Base-by-base conservation (phyloP, 2,329 filamentous ascomycete species). In the Hymenoscyphus salicellus region DNA sequence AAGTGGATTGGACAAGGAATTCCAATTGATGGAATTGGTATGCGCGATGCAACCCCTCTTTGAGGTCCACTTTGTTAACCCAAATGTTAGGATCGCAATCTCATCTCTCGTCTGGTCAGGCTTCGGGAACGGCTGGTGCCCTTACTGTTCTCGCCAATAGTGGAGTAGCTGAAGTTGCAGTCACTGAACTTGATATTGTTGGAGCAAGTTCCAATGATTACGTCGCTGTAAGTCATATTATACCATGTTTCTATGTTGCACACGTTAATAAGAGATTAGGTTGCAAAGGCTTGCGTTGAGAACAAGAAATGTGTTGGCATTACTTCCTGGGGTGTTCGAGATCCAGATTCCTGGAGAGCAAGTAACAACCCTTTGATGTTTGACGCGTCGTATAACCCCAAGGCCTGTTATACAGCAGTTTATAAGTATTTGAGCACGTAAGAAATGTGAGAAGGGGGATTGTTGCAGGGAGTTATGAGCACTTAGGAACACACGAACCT, bases 161-260 rank as follows among this genome's bases (percentile, higher is more conserved):
- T 0, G 79, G 83, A 0, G 80, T 80, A 3, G 75, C 84, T 3
- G 84, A 88, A 67, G 81, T 86, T 7, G 83, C 84, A 7, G 80
- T 86, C 72, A 87, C 85, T 1, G 85, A 88, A 76, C 77, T 88
- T 23, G 86, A 88, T 72, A 84, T 88, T 80, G 65, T 71, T 73
- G 1, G 38, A 23, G 30, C 20, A 33, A 33, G 20, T 26, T 23
- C 46, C 3, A 58, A 55, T 26, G 64, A 71, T 59, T 65, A 64
- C 60, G 64, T 66, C 11, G 63, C 65, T 41, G 63, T 69, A 66
- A 63, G 66, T 58, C 33, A 33, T 33, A 33, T 33, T 10, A 32
- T 11, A 14, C 33, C 33, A 38, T 14, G 11, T 2, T 16, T 38
- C 10, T 38, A 1, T 16, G 33, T 38, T 38, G 10, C 2, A 14